Conservation (phyloP, 345 rosid genomes). For the Dimocarpus longan region DNA sequence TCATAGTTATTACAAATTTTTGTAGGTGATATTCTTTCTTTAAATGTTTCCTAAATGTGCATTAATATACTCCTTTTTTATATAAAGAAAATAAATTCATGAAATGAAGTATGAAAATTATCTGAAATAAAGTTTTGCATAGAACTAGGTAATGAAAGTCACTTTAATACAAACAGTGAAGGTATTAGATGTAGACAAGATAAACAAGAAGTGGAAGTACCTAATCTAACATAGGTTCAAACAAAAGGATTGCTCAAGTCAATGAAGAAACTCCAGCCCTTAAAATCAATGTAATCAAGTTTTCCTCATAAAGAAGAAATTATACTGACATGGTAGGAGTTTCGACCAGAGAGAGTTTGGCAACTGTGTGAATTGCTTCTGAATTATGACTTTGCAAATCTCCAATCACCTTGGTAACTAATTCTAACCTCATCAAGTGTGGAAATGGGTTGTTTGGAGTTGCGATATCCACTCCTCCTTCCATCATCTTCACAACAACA, state of each 20-base stretch:
- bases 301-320: neutral
- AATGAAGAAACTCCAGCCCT: neutral
- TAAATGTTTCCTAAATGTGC: too few relatives aligned
- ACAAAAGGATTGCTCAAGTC: neutral
- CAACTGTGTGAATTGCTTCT: neutral
- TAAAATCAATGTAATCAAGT: neutral
- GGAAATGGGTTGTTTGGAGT: conserved; percentile 10
- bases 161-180: neutral
- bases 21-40: too few relatives aligned
- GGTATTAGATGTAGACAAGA: neutral
- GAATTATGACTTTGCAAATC: neutral
- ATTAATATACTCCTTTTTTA: too few relatives aligned
- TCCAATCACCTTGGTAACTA: neutral
- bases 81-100: too few relatives aligned
- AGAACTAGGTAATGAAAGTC: neutral
- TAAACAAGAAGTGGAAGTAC: neutral
- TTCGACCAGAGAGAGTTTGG: neutral
- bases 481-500: conserved; percentile 27
- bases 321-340: neutral
- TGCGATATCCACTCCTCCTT: neutral
- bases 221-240: neutral
- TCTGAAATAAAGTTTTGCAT: too few relatives aligned
- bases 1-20: too few relatives aligned
- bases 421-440: neutral
- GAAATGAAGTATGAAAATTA: too few relatives aligned